Evolutionary conservation across 2,329 filamentous ascomycete genomes (phyloP).

Genomic region (Aureobasidium sp.): DNA sequence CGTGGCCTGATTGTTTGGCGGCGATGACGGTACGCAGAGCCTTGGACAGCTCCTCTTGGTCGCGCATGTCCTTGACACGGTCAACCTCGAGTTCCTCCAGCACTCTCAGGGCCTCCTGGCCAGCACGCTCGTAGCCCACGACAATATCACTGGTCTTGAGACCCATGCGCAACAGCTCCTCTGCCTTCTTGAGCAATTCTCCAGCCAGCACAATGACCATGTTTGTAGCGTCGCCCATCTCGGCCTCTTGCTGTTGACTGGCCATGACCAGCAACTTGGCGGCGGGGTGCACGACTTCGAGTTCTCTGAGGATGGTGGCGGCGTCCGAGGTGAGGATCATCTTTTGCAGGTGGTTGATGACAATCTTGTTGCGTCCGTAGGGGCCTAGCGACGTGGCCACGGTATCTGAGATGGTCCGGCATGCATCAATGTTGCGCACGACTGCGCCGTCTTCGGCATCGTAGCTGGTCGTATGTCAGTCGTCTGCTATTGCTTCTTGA

Average conservation of each 20-base stretch:
- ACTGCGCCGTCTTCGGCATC: constrained; percentile 98
- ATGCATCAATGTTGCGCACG: constrained; percentile 97
- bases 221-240: constrained; percentile 99
- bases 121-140: constrained; percentile 89
- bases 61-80: constrained; percentile 76
- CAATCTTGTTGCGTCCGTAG: constrained; percentile 98
- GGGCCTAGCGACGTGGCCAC: constrained; percentile 96
- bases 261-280: constrained; percentile 98
- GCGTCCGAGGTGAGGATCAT: constrained; percentile 99
- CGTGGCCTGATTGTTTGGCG: constrained; percentile 91
- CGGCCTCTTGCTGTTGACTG: constrained; percentile 94
- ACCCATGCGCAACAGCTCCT: constrained; percentile 93
- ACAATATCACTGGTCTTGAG: constrained; percentile 98
- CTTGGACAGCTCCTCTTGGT: constrained; percentile 81
- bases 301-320: constrained; percentile 91
- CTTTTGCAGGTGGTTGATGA: constrained; percentile 99
- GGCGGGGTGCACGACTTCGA: constrained; percentile 96
- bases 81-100: constrained; percentile 88
- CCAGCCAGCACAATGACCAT: constrained; percentile 93
- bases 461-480: constrained; percentile 59
- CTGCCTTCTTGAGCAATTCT: constrained; percentile 92
- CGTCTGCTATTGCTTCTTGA: constrained; percentile 10
- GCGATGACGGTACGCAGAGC: constrained; percentile 91
- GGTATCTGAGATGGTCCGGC: constrained; percentile 87
- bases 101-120: constrained; percentile 75